Percentiles rank a stretch among this genome's conserved stretches.
Evolutionary conservation across 371 early-diverging fungal species (phyloP).

Genomic region (Mucor lusitanicus): DNA sequence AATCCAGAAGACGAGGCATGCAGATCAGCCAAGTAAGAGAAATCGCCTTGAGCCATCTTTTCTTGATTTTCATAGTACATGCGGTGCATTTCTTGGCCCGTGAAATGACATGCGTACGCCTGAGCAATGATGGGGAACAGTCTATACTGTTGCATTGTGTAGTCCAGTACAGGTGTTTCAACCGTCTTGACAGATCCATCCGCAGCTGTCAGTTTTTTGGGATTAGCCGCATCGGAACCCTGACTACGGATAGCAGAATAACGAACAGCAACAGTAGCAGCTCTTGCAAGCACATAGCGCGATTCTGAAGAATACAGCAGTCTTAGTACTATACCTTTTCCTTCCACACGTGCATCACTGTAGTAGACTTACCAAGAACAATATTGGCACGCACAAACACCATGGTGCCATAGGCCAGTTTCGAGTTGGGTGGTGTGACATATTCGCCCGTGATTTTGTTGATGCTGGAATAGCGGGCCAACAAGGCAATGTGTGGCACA

Average conservation of each 20-base stretch:
- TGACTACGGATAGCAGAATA: conserved; percentile 83
- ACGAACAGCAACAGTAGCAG: conserved; percentile 78
- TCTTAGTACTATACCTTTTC: not conserved
- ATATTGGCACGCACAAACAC: conserved; percentile 73
- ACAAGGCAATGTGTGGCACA: conserved; percentile 72
- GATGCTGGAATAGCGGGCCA: conserved; percentile 73
- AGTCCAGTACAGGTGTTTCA: conserved; percentile 81
- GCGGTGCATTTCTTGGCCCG: conserved; percentile 70
- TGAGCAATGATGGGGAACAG: conserved; percentile 80
- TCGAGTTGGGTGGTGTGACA: conserved; percentile 72
- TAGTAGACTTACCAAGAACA: conserved; percentile 37
- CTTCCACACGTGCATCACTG: too few relatives aligned
- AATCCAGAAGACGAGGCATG: conserved; percentile 87
- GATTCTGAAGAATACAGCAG: conserved; percentile 20
- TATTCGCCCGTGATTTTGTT: conserved; percentile 70
- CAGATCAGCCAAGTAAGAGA: conserved; percentile 72
- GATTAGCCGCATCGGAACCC: conserved; percentile 67
- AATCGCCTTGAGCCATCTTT: conserved; percentile 72
- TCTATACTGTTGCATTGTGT: conserved; percentile 80
- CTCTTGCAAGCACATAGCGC: conserved; percentile 70
- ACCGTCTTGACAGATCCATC: conserved; percentile 30
- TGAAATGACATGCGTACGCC: conserved; percentile 77
- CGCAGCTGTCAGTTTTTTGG: conserved; percentile 37
- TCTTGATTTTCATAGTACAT: conserved; percentile 69
- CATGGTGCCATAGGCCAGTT: conserved; percentile 84